Conservation (phyloP, 352 stramenopile species). For the Pythium dissotocum region DNA sequence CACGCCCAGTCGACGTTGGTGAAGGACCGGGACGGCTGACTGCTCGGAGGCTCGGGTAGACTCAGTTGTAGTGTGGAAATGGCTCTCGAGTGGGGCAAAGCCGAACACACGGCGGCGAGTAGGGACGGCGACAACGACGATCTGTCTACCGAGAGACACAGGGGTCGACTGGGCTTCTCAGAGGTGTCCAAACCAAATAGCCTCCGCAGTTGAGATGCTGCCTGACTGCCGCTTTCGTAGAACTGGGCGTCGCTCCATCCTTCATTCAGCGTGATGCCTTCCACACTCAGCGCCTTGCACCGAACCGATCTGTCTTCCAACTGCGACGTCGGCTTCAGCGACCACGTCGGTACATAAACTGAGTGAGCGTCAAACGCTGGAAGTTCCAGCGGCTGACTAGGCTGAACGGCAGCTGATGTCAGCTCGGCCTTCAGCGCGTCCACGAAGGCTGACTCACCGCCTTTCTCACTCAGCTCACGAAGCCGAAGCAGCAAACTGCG, state of each 20-base stretch:
- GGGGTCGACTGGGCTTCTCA: too few relatives aligned
- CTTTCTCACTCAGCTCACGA: not conserved
- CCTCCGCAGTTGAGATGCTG: too few relatives aligned
- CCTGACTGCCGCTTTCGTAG: too few relatives aligned
- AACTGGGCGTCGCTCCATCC: too few relatives aligned
- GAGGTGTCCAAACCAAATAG: too few relatives aligned
- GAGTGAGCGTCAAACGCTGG: not conserved
- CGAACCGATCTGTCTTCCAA: not conserved
- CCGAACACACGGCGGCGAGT: not conserved
- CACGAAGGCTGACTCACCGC: not conserved
- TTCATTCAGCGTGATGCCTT: too few relatives aligned
- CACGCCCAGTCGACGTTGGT: not conserved
- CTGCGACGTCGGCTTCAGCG: not conserved
- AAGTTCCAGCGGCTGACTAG: not conserved
- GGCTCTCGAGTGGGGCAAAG: not conserved
- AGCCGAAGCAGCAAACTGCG: not conserved
- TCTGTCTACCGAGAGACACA: too few relatives aligned
- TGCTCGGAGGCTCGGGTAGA: too few relatives aligned
- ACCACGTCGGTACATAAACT: not conserved
- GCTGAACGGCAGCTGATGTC: not conserved
- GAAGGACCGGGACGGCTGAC: too few relatives aligned
- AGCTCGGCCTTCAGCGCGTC: not conserved
- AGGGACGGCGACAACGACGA: not conserved
- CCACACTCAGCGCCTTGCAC: not conserved
- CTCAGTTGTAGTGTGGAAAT: not conserved